Percentiles rank a stretch among this genome's conserved stretches.
phyloP scores from a whole-genome alignment of 352 stramenopile genomes.

The Phytopythium helicoides region DNA sequence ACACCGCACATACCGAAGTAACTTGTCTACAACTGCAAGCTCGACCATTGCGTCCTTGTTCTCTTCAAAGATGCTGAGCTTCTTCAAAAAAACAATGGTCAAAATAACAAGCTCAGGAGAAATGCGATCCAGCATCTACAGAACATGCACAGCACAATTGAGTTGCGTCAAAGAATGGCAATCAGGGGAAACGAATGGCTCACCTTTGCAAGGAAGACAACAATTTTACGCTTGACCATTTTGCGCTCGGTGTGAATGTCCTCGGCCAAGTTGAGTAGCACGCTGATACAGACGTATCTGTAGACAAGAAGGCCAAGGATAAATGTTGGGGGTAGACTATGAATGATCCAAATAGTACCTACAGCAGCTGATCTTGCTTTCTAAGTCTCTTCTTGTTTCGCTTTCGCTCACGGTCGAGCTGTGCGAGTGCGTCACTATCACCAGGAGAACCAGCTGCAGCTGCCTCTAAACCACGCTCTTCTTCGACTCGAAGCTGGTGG shows the following conservation, averaged over 20 bases:
- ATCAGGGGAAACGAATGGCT: background rate
- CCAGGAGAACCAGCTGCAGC: slow-evolving; percentile 11
- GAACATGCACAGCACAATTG: slow-evolving; percentile 3
- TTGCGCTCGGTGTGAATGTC: slow-evolving; percentile 93
- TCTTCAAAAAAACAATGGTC: slow-evolving; percentile 91
- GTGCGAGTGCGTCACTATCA: slow-evolving; percentile 33
- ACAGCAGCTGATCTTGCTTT: slow-evolving; percentile 94
- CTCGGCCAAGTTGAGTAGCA: slow-evolving; percentile 94
- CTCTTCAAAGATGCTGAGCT: slow-evolving; percentile 94
- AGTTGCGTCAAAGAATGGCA: slow-evolving; percentile 8
- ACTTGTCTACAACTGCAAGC: slow-evolving; percentile 69
- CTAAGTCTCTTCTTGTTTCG: slow-evolving; percentile 87
- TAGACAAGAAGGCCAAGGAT: slow-evolving; percentile 6
- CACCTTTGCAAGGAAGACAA: slow-evolving; percentile 78
- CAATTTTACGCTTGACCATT: slow-evolving; percentile 94
- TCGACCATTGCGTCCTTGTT: slow-evolving; percentile 93
- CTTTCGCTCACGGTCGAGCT: slow-evolving; percentile 79
- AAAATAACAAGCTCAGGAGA: slow-evolving; percentile 89
- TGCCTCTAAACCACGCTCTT: slow-evolving; percentile 54
- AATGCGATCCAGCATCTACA: slow-evolving; percentile 83
- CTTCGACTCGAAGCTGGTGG: slow-evolving; percentile 71
- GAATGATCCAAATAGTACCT: slow-evolving; percentile 10
- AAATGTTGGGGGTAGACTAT: too few species aligned
- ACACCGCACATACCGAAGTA: slow-evolving; percentile 77
- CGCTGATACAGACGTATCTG: slow-evolving; percentile 88